A percentile compares a stretch with the other conserved stretches of the same genome.
Evolutionary conservation across 1,284 basidiomycete genomes (phyloP).

Genomic region (Lentinus polychrous): DNA sequence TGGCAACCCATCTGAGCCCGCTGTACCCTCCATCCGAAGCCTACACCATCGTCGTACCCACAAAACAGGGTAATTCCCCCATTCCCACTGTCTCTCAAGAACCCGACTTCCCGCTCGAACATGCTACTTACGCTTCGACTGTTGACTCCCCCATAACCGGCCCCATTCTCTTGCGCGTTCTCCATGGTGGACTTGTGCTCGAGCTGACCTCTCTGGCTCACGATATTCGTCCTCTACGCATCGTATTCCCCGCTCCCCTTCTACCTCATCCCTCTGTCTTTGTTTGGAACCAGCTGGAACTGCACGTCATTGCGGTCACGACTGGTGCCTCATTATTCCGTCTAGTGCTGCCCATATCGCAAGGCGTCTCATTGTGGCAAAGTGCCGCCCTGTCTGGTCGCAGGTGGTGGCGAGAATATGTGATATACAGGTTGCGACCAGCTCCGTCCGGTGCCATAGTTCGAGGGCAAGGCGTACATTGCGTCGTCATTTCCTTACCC

Average conservation of each 20-base stretch:
- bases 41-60: constrained; percentile 48
- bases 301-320: constrained; percentile 72
- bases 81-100: constrained; percentile 34
- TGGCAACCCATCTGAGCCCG: constrained; percentile 13
- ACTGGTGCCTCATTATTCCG: constrained; percentile 71
- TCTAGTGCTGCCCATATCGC: constrained; percentile 58
- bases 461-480: constrained; percentile 65
- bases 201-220: constrained; percentile 72
- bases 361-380: constrained; percentile 50
- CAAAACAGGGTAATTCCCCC: constrained; percentile 47
- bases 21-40: constrained; percentile 39
- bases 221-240: constrained; percentile 58
- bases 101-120: constrained; percentile 59
- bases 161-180: constrained; percentile 65
- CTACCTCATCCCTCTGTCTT: constrained; percentile 62
- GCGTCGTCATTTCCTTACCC: constrained; percentile 56
- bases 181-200: constrained; percentile 69
- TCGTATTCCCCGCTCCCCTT: constrained; percentile 73
- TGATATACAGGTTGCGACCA: constrained; percentile 46
- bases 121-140: constrained; percentile 61
- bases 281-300: constrained; percentile 48
- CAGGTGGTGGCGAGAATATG: constrained; percentile 65
- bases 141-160: constrained; percentile 56
- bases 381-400: constrained; percentile 34
- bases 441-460: constrained; percentile 42